Conservation (phyloP, 371 early-diverging fungal species). For the Entomophthora muscae region DNA sequence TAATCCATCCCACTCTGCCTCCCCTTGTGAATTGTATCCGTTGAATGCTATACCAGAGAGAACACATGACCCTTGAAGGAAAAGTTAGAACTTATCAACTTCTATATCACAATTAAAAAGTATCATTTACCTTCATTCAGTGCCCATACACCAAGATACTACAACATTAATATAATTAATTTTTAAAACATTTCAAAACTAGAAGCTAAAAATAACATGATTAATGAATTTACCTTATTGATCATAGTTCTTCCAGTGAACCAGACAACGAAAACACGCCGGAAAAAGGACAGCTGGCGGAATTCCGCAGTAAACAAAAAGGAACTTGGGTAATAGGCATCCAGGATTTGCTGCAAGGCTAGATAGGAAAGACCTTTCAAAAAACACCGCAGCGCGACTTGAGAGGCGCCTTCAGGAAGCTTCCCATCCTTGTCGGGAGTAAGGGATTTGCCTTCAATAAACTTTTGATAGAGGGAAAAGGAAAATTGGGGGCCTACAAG, state of each 20-base stretch:
- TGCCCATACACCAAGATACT: conserved; percentile 52
- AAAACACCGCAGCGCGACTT: conserved; percentile 25
- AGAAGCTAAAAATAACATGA: too few relatives aligned
- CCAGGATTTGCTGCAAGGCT: conserved; percentile 26
- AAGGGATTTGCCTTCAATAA: not conserved
- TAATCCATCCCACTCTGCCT: conserved; percentile 30
- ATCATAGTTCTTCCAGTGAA: conserved; percentile 33
- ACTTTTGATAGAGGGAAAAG: conserved; percentile 31
- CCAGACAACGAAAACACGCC: conserved; percentile 23
- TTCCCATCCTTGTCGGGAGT: conserved; percentile 1
- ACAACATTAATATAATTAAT: conserved; percentile 1
- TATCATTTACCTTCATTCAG: conserved; percentile 25
- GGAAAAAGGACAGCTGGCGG: conserved; percentile 16
- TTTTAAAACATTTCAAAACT: not conserved
- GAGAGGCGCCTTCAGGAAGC: conserved; percentile 18
- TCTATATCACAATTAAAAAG: not conserved
- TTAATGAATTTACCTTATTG: conserved; percentile 28
- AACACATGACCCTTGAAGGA: conserved; percentile 24
- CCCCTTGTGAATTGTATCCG: conserved; percentile 27
- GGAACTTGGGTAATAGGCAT: conserved; percentile 23
- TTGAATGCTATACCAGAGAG: conserved; percentile 43
- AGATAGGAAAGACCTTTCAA: conserved; percentile 28
- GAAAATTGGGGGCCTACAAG: conserved; percentile 59
- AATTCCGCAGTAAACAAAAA: conserved; percentile 31
- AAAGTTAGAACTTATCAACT: not conserved